These are phyloP conservation scores for Naganishia antarctica DNA, from an alignment of 768 basidiomycete species.

Conservation along the genomic window DNA sequence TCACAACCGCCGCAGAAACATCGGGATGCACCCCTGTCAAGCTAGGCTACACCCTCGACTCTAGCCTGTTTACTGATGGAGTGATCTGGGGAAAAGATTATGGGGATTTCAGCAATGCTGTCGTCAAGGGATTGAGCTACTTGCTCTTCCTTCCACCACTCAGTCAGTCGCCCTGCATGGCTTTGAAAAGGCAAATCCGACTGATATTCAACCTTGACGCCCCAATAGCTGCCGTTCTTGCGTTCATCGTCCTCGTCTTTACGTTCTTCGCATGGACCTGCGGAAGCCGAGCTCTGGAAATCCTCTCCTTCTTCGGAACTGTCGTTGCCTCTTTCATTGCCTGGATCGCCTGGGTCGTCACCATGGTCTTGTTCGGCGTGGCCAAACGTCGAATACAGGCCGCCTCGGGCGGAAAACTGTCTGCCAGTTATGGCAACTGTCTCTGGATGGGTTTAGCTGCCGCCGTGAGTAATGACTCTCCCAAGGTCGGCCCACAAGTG, in stretches of 20 bases:
- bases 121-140: conserved; percentile 24
- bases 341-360: conserved; percentile 13
- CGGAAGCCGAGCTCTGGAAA: conserved; percentile 34
- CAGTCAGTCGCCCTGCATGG: not conserved
- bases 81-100: not conserved
- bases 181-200: not conserved
- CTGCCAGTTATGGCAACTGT: conserved; percentile 11
- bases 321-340: conserved; percentile 7
- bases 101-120: not conserved
- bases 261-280: conserved; percentile 42
- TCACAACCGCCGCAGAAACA: not conserved
- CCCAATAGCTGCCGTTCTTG: conserved; percentile 36
- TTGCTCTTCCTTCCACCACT: conserved; percentile 17
- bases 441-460: conserved; percentile 23
- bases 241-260: conserved; percentile 37
- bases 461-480: conserved; percentile 11
- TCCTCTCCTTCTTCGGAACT: conserved; percentile 28
- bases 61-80: conserved; percentile 2
- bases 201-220: not conserved
- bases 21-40: conserved; percentile 22
- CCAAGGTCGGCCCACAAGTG: not conserved
- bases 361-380: conserved; percentile 11
- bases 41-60: conserved; percentile 13
- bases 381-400: conserved; percentile 11
- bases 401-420: conserved; percentile 1